Percentiles rank a stretch among this genome's conserved stretches.
Conservation (phyloP, 176 grass and related monocot species). For the Thinopyrum elongatum region DNA sequence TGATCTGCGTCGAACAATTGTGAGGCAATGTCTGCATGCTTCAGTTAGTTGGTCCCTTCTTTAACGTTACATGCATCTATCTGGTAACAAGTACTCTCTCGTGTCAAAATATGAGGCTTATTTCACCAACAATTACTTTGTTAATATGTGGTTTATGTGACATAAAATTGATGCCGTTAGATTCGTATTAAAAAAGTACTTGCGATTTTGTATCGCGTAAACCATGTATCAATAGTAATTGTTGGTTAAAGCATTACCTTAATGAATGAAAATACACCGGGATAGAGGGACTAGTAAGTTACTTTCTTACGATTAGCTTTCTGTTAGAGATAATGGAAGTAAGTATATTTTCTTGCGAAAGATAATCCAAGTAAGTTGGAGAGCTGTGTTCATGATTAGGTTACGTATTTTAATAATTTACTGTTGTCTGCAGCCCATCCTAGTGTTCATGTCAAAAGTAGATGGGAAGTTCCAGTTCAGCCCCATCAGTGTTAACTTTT, state of each 20-base stretch:
- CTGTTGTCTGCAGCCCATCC: slow-evolving; percentile 73
- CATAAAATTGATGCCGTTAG: not conserved
- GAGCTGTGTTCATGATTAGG: slow-evolving; percentile 15
- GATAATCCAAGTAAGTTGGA: not conserved
- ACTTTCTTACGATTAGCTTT: not conserved
- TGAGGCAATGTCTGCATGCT: not conserved
- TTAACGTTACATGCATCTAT: not conserved
- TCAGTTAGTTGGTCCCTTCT: too few species aligned
- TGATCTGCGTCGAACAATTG: not conserved
- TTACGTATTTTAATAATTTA: not conserved
- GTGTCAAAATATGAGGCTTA: not conserved
- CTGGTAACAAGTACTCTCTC: not conserved
- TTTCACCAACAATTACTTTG: not conserved
- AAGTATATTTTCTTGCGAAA: not conserved
- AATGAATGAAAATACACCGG: not conserved
- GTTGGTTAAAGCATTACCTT: not conserved
- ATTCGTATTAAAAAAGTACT: not conserved
- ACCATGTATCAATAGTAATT: not conserved
- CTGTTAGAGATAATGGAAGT: not conserved
- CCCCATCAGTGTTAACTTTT: slow-evolving; percentile 93
- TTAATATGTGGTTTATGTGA: not conserved
- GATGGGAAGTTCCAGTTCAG: slow-evolving; percentile 96
- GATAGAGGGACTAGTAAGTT: not conserved
- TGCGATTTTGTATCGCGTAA: not conserved
- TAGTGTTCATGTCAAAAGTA: slow-evolving; percentile 98